phyloP scores from a whole-genome alignment of 2,329 filamentous ascomycete species.

The Fonsecaea multimorphosa region DNA sequence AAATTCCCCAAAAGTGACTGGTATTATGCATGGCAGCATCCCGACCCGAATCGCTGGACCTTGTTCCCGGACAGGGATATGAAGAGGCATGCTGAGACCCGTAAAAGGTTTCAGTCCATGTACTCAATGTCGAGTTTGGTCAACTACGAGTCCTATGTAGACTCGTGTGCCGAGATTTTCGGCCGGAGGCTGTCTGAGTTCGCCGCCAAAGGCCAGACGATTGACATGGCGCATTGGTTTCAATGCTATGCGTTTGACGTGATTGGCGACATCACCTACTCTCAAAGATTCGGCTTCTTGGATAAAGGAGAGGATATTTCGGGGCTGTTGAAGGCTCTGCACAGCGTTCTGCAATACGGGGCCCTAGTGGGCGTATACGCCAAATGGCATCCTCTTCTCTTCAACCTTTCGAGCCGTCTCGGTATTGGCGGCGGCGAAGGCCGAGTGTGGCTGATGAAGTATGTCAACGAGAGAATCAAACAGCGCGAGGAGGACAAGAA shows the following conservation, averaged over 20 bases:
- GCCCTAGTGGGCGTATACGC: conserved; percentile 53
- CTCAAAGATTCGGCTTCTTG: conserved; percentile 75
- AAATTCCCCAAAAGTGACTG: conserved; percentile 38
- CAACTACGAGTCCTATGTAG: conserved; percentile 57
- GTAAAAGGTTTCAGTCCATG: conserved; percentile 55
- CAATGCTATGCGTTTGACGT: conserved; percentile 85
- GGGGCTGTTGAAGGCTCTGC: conserved; percentile 43
- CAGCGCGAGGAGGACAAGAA: conserved; percentile 39
- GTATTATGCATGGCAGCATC: conserved; percentile 65
- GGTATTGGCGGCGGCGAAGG: conserved; percentile 44
- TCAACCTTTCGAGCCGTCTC: conserved; percentile 42
- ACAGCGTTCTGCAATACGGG: conserved; percentile 47
- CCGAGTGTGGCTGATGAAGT: conserved; percentile 44
- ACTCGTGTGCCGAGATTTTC: conserved; percentile 55
- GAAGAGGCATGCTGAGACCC: conserved; percentile 74
- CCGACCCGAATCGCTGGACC: conserved; percentile 57
- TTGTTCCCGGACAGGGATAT: conserved; percentile 80
- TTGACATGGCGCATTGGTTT: conserved; percentile 63
- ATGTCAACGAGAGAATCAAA: conserved; percentile 45
- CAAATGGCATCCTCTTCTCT: conserved; percentile 47
- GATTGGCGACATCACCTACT: conserved; percentile 52
- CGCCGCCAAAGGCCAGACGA: conserved; percentile 38
- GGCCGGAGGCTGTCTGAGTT: conserved; percentile 48
- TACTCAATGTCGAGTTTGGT: conserved; percentile 59
- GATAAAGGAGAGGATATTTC: conserved; percentile 77